These are phyloP conservation scores for Aspergillus homomorphus DNA, from an alignment of 495 filamentous ascomycete species.

Conservation along the genomic window DNA sequence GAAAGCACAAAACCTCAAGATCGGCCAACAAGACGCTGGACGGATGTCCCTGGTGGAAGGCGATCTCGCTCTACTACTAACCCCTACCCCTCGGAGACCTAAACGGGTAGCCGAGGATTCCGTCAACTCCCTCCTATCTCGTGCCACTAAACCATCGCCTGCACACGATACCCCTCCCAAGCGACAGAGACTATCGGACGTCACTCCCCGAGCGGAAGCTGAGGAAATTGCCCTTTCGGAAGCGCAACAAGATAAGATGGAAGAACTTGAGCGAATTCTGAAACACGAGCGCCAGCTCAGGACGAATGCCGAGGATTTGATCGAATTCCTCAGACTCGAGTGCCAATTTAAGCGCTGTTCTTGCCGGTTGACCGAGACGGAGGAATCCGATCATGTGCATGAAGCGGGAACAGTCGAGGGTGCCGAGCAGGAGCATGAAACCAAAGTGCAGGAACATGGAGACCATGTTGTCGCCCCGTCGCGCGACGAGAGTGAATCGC, in stretches of 20 bases:
- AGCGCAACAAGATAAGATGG: constrained; percentile 47
- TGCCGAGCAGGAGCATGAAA: background rate
- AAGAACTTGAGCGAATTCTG: constrained; percentile 59
- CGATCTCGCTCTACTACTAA: constrained; percentile 34
- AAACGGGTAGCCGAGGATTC: constrained; percentile 61
- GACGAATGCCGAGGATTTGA: constrained; percentile 63
- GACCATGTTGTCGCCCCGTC: background rate
- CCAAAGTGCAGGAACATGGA: background rate
- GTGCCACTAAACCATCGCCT: constrained; percentile 53
- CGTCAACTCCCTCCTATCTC: constrained; percentile 35
- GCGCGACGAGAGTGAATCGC: background rate
- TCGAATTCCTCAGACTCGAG: constrained; percentile 80
- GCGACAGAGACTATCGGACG: constrained; percentile 56
- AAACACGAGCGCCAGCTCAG: constrained; percentile 63
- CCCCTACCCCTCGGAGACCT: constrained; percentile 33
- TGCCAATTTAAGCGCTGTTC: constrained; percentile 72
- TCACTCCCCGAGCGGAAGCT: constrained; percentile 41
- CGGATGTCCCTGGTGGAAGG: constrained; percentile 35
- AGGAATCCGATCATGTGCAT: constrained; percentile 50
- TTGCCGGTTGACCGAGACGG: constrained; percentile 54
- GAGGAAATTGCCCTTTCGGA: constrained; percentile 40
- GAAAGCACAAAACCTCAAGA: constrained; percentile 31
- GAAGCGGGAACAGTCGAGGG: constrained; percentile 30
- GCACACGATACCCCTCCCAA: constrained; percentile 55
- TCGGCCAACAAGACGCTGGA: constrained; percentile 27